phyloP scores from a whole-genome alignment of 805 yeast genomes.

The Hemisphaericaspora nanyangensis region DNA sequence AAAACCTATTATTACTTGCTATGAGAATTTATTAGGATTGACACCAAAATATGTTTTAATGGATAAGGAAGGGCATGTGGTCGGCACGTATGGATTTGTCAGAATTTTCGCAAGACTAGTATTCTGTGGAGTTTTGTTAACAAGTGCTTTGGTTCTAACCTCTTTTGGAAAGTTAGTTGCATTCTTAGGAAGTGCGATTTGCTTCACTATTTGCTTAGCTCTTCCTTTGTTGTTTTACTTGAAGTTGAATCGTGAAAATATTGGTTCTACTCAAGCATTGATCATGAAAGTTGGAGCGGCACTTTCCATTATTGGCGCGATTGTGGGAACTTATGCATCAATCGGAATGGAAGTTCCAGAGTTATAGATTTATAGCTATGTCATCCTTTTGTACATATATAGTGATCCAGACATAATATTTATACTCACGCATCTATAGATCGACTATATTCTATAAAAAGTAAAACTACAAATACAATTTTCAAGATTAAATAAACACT shows the following conservation, averaged over 20 bases:
- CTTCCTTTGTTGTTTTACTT: constrained; percentile 37
- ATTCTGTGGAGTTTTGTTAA: constrained; percentile 19
- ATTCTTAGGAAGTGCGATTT: constrained; percentile 39
- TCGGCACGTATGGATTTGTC: constrained; percentile 2
- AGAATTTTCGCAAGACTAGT: constrained; percentile 14
- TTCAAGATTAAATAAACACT: neutral
- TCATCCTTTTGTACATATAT: neutral
- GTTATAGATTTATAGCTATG: neutral
- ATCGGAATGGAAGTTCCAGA: constrained; percentile 11
- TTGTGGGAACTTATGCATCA: constrained; percentile 26
- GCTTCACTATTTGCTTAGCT: constrained; percentile 38
- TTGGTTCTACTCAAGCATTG: constrained; percentile 9
- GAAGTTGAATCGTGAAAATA: constrained; percentile 19
- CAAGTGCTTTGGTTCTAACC: constrained; percentile 26
- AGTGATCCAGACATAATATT: neutral
- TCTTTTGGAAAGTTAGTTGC: constrained; percentile 40
- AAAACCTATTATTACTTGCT: constrained; percentile 36
- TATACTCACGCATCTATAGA: too few species aligned
- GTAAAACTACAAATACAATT: neutral
- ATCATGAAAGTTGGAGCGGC: constrained; percentile 17
- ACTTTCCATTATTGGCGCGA: constrained; percentile 16
- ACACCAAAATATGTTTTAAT: constrained; percentile 4
- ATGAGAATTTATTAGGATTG: constrained; percentile 25
- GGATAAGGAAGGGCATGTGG: constrained; percentile 3
- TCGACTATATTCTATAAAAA: neutral